Evolutionary conservation across 2,329 filamentous ascomycete genomes (phyloP).

Genomic region (Neofusicoccum cordaticola): DNA sequence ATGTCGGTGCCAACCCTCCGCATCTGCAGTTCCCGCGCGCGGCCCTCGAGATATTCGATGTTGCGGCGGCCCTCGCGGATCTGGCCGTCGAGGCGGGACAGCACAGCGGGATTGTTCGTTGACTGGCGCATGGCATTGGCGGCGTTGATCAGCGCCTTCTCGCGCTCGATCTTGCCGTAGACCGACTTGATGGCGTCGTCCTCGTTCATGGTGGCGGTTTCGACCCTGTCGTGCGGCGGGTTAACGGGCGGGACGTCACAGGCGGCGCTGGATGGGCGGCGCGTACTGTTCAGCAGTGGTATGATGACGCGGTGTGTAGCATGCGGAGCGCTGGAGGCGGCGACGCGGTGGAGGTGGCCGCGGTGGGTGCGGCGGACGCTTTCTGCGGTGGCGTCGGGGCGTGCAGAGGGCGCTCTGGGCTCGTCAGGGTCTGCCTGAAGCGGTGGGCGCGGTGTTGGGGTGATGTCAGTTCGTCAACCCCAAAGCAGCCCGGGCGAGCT

Average conservation of each 20-base stretch:
- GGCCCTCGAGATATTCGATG: slow-evolving; percentile 92
- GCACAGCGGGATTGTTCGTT: slow-evolving; percentile 88
- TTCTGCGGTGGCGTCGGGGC: neutral
- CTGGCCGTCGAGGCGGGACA: slow-evolving; percentile 86
- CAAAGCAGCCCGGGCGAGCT: slow-evolving; percentile 10
- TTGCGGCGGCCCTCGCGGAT: slow-evolving; percentile 92
- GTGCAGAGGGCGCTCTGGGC: neutral
- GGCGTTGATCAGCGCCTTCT: slow-evolving; percentile 91
- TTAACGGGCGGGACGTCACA: neutral
- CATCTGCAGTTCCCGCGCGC: slow-evolving; percentile 82
- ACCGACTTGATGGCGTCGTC: slow-evolving; percentile 72
- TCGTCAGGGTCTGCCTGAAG: slow-evolving; percentile 2
- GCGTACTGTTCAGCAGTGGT: slow-evolving; percentile 16
- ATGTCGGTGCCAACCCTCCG: slow-evolving; percentile 69
- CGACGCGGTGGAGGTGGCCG: neutral
- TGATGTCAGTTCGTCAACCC: slow-evolving; percentile 14
- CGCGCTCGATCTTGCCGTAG: slow-evolving; percentile 94
- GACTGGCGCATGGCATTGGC: slow-evolving; percentile 94
- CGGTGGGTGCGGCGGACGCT: neutral
- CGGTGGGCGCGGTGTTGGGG: slow-evolving; percentile 7
- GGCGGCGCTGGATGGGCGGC: slow-evolving; percentile 3
- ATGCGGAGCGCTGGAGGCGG: slow-evolving; percentile 9
- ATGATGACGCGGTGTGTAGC: slow-evolving; percentile 15
- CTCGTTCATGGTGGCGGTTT: slow-evolving; percentile 52
- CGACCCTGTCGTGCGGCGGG: neutral